Base-by-base conservation (phyloP, 257 asterid species). In the Leptodermis oblonga region DNA sequence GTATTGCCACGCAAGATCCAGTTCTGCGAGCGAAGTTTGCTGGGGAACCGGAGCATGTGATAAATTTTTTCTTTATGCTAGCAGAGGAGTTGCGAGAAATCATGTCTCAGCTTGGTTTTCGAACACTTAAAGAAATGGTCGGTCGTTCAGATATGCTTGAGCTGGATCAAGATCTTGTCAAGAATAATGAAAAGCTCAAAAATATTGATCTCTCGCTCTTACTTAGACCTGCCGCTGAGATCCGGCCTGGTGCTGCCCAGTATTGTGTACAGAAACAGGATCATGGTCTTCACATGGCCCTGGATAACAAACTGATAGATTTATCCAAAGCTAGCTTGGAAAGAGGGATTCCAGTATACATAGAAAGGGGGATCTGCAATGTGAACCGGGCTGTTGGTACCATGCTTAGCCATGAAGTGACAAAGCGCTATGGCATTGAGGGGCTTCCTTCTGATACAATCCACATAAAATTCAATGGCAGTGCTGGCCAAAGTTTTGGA, bases 401-500 rank as follows among this genome's bases (percentile, higher is more conserved):
- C 54, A 94, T 91, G 99, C 90, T 94, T 63, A 94, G 98, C 78
- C 99, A 94, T 33, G 93, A 91, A 81, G 95, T 94, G 71, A 91
- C 97, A 17, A 94, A 91, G 76, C 88, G 88, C 63, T 87, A 83
- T 81, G 89, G 80, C 74, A 74, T 85, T 72, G 81, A 59, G 1
- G 99, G 99, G 54, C 96, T 94, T 84, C 93, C 93, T 51, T 65
- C 86, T 1, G 98, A 89, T 74, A 89, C 99, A 7, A 85, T 94
- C 78, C 97, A 89, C 62, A 80, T 94, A 71, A 94, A 94, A 81
- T 92, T 94, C 58, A 78, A 62, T 33, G 99, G 99, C 59, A 94
- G 99, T 84, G 99, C 97, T 8, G 99, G 99, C 54, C 99, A 91
- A 86, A 94, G 99, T 77, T 87, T 94, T 68, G 99, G 99, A 72